phyloP scores from a whole-genome alignment of 2,329 filamentous ascomycete genomes.

The Ophiostoma sp. region DNA sequence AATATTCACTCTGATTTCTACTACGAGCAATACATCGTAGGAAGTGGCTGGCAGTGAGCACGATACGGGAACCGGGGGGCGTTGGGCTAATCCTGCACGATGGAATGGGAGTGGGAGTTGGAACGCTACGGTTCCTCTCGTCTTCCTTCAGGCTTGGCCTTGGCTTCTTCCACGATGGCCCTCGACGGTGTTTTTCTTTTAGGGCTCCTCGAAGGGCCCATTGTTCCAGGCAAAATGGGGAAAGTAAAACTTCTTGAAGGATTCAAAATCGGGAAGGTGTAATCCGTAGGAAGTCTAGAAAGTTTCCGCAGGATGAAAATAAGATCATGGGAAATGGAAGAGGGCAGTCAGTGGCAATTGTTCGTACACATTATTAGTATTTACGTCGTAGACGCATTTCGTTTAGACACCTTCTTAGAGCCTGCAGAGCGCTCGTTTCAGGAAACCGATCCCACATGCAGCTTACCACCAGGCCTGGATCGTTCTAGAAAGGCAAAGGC shows the following conservation, averaged over 20 bases:
- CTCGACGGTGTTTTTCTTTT: neutral
- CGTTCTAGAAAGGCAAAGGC: neutral
- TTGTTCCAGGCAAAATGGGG: neutral
- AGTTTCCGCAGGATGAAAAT: neutral
- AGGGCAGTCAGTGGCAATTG: neutral
- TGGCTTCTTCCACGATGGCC: neutral
- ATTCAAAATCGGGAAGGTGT: neutral
- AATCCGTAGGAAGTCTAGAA: neutral
- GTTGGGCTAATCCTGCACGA: neutral
- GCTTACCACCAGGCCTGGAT: slow-evolving; percentile 1
- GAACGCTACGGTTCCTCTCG: neutral
- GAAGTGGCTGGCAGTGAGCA: neutral
- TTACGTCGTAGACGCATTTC: neutral
- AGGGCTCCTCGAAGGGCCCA: neutral
- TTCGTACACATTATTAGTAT: neutral
- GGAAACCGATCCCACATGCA: neutral
- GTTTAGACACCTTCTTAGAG: neutral
- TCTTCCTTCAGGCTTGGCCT: slow-evolving; percentile 4
- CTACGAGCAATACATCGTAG: neutral
- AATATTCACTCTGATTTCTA: neutral
- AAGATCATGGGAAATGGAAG: neutral
- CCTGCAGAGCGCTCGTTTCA: slow-evolving; percentile 13
- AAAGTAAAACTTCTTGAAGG: neutral
- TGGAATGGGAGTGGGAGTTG: neutral
- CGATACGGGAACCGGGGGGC: neutral